Percentiles rank a stretch among this genome's conserved stretches.
Conservation (phyloP, 2,329 filamentous ascomycete genomes). For the Myriosclerotinia scirpicola region DNA sequence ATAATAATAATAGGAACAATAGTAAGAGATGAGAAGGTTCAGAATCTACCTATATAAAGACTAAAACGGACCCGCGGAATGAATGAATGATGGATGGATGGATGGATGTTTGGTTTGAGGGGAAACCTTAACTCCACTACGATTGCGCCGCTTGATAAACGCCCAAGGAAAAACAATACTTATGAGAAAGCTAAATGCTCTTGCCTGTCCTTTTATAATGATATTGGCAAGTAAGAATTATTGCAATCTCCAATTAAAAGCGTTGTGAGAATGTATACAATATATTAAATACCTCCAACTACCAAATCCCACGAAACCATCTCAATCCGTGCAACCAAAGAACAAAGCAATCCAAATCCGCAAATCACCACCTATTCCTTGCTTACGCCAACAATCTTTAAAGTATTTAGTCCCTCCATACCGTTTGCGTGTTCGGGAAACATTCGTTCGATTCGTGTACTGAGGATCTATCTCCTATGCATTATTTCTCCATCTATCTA, state of each 20-base stretch:
- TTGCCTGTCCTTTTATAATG: background rate
- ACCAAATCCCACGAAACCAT: background rate
- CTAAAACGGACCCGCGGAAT: background rate
- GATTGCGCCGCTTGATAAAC: constrained; percentile 14
- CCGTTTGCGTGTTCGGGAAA: constrained; percentile 16
- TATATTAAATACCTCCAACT: no score
- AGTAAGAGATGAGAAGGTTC: background rate
- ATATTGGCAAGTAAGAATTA: background rate
- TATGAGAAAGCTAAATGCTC: constrained; percentile 5
- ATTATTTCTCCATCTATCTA: background rate
- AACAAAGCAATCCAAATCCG: constrained; percentile 13
- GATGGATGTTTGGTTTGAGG: no score
- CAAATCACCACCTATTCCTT: background rate
- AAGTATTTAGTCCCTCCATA: background rate
- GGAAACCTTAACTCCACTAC: background rate
- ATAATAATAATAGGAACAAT: background rate
- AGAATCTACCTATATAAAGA: constrained; percentile 8
- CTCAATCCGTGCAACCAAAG: background rate
- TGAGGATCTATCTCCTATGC: no score
- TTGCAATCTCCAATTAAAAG: background rate
- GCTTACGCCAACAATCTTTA: constrained; percentile 8
- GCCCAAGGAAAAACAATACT: constrained; percentile 3
- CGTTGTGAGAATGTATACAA: background rate
- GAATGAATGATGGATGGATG: background rate
- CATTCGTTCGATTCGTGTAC: background rate